A percentile compares a stretch with the other conserved stretches of the same genome.
These are phyloP conservation scores for Cryptococcus sp. DNA, from an alignment of 1,284 basidiomycete genomes.

Conservation along the genomic window DNA sequence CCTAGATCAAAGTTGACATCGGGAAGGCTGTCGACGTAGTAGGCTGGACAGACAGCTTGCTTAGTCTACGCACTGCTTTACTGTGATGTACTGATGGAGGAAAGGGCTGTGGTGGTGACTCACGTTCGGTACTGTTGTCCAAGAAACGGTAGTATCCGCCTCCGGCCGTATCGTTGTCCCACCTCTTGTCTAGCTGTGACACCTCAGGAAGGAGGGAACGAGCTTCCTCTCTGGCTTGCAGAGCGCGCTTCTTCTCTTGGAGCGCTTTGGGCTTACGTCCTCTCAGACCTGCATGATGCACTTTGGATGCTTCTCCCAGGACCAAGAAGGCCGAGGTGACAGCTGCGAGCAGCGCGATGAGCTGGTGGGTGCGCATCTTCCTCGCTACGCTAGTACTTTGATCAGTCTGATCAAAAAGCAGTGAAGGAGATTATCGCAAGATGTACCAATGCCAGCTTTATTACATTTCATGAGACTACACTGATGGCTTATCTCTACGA, in stretches of 20 bases:
- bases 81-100: background rate
- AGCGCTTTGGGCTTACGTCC: background rate
- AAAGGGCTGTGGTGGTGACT: background rate
- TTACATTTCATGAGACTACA: no score
- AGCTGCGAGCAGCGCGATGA: background rate
- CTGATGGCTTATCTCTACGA: no score
- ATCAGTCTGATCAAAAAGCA: no score
- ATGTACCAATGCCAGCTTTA: no score
- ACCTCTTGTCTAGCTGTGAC: background rate
- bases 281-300: background rate
- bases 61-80: background rate
- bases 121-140: constrained; percentile 9
- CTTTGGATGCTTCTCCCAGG: background rate
- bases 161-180: background rate
- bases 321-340: background rate
- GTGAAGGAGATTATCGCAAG: no score
- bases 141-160: constrained; percentile 2
- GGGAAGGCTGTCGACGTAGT: constrained; percentile 22
- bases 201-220: background rate
- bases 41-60: constrained; percentile 11
- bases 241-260: background rate
- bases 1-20: constrained; percentile 27
- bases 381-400: no score
- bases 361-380: background rate
- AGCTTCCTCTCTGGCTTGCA: background rate